Conservation (phyloP, 1,284 basidiomycete genomes). For the Sporisorium reilianum region DNA sequence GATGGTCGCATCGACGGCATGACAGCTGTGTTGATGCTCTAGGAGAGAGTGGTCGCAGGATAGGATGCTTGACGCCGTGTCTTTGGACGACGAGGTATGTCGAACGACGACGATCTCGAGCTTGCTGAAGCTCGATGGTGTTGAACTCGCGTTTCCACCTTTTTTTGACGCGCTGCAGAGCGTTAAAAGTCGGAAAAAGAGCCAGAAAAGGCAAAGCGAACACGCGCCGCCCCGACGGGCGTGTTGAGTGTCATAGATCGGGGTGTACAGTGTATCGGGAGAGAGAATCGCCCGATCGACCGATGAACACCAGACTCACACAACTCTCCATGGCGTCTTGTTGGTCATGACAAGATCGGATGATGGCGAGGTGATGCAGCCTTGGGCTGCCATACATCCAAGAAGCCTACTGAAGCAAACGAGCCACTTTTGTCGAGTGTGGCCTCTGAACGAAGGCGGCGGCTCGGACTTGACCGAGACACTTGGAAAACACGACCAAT, state of each 20-base stretch:
- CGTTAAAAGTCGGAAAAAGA: slow-evolving; percentile 6
- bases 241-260: slow-evolving; percentile 1
- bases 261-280: neutral
- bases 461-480: slow-evolving; percentile 27
- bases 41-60: too few species aligned
- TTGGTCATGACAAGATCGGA: neutral
- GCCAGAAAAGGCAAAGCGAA: neutral
- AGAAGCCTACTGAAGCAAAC: neutral
- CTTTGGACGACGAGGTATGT: too few species aligned
- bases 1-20: slow-evolving; percentile 3
- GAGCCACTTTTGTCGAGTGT: too few species aligned
- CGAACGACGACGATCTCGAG: slow-evolving; percentile 15
- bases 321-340: neutral
- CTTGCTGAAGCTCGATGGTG: too few species aligned
- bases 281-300: neutral
- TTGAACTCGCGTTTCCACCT: slow-evolving; percentile 25
- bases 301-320: neutral
- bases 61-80: too few species aligned
- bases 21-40: too few species aligned
- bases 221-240: slow-evolving; percentile 4
- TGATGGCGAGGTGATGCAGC: neutral
- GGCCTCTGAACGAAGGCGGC: neutral
- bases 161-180: slow-evolving; percentile 19
- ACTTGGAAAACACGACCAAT: neutral
- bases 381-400: neutral